Evolutionary conservation across 495 filamentous ascomycete species (phyloP), one percentile per base, ranked within the genome.

Genomic region (Eremomyces bilateralis): DNA sequence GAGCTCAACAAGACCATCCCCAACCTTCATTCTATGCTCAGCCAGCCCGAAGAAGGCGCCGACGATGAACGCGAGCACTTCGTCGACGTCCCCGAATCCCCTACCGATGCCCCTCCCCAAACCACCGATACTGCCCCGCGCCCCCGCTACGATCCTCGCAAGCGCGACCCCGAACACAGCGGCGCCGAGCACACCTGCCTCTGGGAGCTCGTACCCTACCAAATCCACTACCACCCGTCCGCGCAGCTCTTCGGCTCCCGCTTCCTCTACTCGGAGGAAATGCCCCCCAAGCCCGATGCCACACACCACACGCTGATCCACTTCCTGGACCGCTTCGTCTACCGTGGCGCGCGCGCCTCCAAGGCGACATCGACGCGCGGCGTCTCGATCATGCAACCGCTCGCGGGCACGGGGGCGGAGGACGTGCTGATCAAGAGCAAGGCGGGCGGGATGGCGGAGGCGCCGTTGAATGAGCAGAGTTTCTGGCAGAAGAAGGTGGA

Each of bases 271-370:
- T 65, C 68, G 34, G 59, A 69, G 40, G 61, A 67, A 5, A 73
- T 77, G 56, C 73, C 76, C 37, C 68, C 74, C 39, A 93, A 95
- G 54, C 84, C 88, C 0, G 85, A 97, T 42, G 57, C 93, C 31
- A 69, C 74, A 0, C 65, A 75, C 27, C 82, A 94, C 47, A 92
- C 80, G 0, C 67, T 97, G 38, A 81, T 78, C 37, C 76, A 88
- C 51, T 97, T 97, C 66, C 66, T 97, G 20, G 88, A 97, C 54
- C 81, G 83, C 41, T 95, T 97, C 53, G 80, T 88, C 15, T 97
- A 94, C 61, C 73, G 81, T 28, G 15, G 15, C 8, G 10, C 10
- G 6, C 30, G 30, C 10, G 8, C 13, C 8, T 6, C 10, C 15
- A 54, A 62, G 2, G 53, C 69, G 6, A 53, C 56, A 13, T 58